Evolutionary conservation across 805 yeast species (phyloP), one percentile per base, ranked within the genome.

Genomic region (Henningerozyma blattae): DNA sequence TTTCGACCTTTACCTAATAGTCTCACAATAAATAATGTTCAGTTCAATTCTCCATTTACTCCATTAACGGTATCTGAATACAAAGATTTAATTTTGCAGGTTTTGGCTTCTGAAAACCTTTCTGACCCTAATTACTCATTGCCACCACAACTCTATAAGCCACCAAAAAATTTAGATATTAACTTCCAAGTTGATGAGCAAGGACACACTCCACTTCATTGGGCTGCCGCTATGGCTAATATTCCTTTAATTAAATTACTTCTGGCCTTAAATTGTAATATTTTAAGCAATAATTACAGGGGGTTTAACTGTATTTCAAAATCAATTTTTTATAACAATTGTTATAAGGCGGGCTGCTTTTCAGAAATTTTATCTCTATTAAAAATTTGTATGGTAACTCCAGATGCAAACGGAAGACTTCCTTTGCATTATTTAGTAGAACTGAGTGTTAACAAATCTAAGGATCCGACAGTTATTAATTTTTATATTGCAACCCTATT

Each of bases 171-270:
- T 45, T 72, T 78, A 37, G 70, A 76, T 44, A 70, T 79, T 34
- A 73, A 78, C 49, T 77, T 70, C 38, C 67, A 77, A 3, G 75
- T 82, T 15, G 94, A 82, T 47, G 75, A 74, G 39, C 91, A 82
- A 43, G 89, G 89, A 0, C 86, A 82, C 48, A 76, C 87, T 0
- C 72, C 86, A 1, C 62, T 82, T 34, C 94, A 82, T 52, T 82
- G 94, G 94, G 91, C 93, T 0, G 68, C 84, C 20, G 77, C 91
- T 0, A 70, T 82, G 75, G 89, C 83, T 1, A 71, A 76, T 38
- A 49, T 68, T n/a, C 64, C 68, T 5, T 62, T 80, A 39, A 67
- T 78, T 14, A 75, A 74, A 41, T 50, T 81, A 19, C 44, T 79
- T 15, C 54, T 61, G 5, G 61, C 70, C 4, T 66, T 75, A 38